phyloP scores from a whole-genome alignment of 1,284 basidiomycete species.

The Coriolopsis trogii region DNA sequence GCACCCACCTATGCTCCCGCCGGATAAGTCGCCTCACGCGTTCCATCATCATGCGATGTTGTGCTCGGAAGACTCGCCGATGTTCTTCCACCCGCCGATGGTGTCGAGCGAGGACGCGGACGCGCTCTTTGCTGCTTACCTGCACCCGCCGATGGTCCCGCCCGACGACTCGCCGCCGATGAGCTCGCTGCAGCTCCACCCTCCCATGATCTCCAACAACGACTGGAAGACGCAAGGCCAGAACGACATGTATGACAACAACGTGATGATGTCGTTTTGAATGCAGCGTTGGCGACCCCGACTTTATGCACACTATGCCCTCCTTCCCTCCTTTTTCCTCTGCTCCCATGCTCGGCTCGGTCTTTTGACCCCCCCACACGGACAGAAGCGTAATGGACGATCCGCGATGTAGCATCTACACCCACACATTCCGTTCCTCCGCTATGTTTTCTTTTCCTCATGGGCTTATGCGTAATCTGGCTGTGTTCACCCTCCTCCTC shows the following conservation, averaged over 20 bases:
- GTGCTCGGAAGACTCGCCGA: slow-evolving; percentile 47
- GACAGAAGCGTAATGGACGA: slow-evolving; percentile 26
- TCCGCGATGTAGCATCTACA: slow-evolving; percentile 25
- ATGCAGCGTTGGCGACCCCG: slow-evolving; percentile 12
- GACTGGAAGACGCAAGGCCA: slow-evolving; percentile 35
- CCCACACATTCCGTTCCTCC: slow-evolving; percentile 6
- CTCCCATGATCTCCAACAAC: slow-evolving; percentile 40
- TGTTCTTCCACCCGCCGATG: slow-evolving; percentile 52
- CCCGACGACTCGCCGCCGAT: slow-evolving; percentile 41
- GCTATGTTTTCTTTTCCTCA: slow-evolving; percentile 13
- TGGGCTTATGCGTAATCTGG: slow-evolving; percentile 26
- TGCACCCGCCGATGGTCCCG: slow-evolving; percentile 60
- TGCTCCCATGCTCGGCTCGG: slow-evolving; percentile 14
- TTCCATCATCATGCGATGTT: slow-evolving; percentile 66
- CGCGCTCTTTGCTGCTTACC: slow-evolving; percentile 52
- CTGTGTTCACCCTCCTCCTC: slow-evolving; percentile 3
- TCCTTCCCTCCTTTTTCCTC: slow-evolving; percentile 4
- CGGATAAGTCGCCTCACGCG: slow-evolving; percentile 49
- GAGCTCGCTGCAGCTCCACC: slow-evolving; percentile 41
- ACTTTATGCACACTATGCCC: slow-evolving; percentile 12
- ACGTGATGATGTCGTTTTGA: slow-evolving; percentile 34
- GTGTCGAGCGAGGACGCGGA: slow-evolving; percentile 43
- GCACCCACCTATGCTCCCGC: slow-evolving; percentile 72
- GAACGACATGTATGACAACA: slow-evolving; percentile 33
- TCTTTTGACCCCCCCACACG: slow-evolving; percentile 11